A percentile compares a stretch with the other conserved stretches of the same genome.
phyloP scores from a whole-genome alignment of 2,329 filamentous ascomycete species.

The Coniella lustricola region DNA sequence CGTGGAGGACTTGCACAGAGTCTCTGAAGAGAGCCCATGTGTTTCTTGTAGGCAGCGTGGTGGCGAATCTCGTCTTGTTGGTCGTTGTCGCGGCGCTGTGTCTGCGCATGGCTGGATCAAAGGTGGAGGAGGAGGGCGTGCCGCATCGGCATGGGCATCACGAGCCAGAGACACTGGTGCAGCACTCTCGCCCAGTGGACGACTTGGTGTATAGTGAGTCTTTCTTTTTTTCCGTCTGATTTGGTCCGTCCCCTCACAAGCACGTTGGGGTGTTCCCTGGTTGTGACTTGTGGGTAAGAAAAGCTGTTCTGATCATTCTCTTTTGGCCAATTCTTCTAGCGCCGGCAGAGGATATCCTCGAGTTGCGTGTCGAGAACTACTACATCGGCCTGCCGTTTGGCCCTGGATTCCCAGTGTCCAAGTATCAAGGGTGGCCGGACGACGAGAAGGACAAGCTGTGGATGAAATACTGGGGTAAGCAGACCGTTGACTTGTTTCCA shows the following conservation, averaged over 20 bases:
- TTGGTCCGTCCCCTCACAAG: too few species aligned
- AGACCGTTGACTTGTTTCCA: background rate
- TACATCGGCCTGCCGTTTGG: background rate
- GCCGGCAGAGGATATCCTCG: background rate
- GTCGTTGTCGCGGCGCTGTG: too few species aligned
- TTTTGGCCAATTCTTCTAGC: background rate
- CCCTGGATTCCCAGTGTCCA: background rate
- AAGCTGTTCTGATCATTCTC: background rate
- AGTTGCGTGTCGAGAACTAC: background rate
- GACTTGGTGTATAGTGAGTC: conserved; percentile 1
- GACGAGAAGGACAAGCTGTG: background rate
- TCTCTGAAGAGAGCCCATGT: background rate
- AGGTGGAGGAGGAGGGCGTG: too few species aligned
- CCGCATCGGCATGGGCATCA: background rate
- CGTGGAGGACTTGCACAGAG: too few species aligned
- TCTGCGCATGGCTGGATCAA: too few species aligned
- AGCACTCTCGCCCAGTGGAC: background rate
- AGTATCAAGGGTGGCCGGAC: conserved; percentile 2
- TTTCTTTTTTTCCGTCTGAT: background rate
- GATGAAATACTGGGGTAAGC: background rate
- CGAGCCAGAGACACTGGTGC: background rate
- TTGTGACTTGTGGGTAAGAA: too few species aligned
- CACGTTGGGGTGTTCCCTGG: too few species aligned
- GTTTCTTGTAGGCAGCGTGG: background rate
- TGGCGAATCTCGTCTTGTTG: too few species aligned